phyloP scores from a whole-genome alignment of 768 basidiomycete species.

The Tubosaeta sp. region DNA sequence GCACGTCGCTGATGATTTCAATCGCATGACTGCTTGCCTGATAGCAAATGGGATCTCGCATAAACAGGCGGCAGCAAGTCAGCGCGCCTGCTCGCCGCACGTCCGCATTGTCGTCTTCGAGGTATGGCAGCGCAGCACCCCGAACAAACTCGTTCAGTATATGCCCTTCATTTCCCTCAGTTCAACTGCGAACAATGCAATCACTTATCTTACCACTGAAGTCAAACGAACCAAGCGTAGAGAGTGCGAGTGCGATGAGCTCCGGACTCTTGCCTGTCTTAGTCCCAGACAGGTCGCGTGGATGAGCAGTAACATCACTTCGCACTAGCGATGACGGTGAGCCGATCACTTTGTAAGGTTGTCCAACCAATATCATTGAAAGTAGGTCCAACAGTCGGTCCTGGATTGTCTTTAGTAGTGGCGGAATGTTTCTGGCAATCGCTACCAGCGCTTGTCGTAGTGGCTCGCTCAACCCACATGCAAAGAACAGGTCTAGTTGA shows the following conservation, averaged over 20 bases:
- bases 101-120: conserved; percentile 88
- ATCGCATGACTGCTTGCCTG: conserved; percentile 96
- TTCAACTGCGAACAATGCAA: conserved; percentile 1
- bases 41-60: conserved; percentile 92
- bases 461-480: conserved; percentile 87
- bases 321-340: conserved; percentile 65
- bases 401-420: conserved; percentile 88
- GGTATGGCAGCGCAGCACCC: conserved; percentile 83
- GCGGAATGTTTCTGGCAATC: conserved; percentile 84
- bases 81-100: conserved; percentile 86
- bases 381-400: conserved; percentile 88
- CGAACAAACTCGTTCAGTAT: conserved; percentile 95
- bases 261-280: conserved; percentile 63
- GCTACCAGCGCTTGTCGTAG: conserved; percentile 79
- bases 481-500: conserved; percentile 94
- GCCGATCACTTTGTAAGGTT: conserved; percentile 83
- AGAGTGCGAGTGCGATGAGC: conserved; percentile 75
- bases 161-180: conserved; percentile 54
- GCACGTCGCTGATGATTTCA: conserved; percentile 95
- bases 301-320: conserved; percentile 44
- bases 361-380: conserved; percentile 75
- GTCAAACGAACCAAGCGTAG: conserved; percentile 87
- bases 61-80: conserved; percentile 89
- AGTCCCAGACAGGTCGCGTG: conserved; percentile 50
- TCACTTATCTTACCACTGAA: conserved; percentile 65